Percentiles rank a stretch among this genome's conserved stretches.
These are phyloP conservation scores for Piloderma croceum DNA, from an alignment of 768 basidiomycete species.

Conservation along the genomic window DNA sequence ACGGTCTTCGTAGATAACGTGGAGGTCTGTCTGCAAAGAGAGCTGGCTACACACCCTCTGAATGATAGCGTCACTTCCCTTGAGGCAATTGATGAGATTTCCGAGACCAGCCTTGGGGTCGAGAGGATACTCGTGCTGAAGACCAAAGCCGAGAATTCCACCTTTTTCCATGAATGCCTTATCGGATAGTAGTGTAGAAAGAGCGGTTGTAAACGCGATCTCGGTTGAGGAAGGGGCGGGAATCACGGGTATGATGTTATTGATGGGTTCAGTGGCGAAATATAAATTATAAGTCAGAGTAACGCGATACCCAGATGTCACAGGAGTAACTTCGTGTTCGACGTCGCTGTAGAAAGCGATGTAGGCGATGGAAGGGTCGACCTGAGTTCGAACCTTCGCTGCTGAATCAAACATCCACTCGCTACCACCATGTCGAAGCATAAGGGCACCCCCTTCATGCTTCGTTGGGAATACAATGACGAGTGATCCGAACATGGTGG, in stretches of 20 bases:
- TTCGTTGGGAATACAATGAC: conserved; percentile 39
- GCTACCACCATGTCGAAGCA: conserved; percentile 24
- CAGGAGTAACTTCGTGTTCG: conserved; percentile 39
- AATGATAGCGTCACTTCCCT: conserved; percentile 26
- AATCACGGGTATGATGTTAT: not conserved
- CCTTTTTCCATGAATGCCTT: conserved; percentile 32
- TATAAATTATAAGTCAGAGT: conserved; percentile 40
- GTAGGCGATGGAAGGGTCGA: conserved; percentile 26
- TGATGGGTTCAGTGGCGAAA: conserved; percentile 9
- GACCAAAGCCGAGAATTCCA: conserved; percentile 35
- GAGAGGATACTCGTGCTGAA: conserved; percentile 34
- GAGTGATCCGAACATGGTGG: conserved; percentile 44
- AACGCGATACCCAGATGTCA: conserved; percentile 36
- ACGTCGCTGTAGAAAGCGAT: conserved; percentile 39
- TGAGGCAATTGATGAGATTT: conserved; percentile 13
- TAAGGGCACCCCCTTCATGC: conserved; percentile 39
- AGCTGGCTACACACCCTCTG: conserved; percentile 15
- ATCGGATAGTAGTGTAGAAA: conserved; percentile 26
- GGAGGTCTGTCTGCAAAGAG: conserved; percentile 13
- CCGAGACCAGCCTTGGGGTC: not conserved
- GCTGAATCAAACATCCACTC: conserved; percentile 35
- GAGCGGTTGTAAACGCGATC: conserved; percentile 8
- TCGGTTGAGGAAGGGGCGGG: conserved; percentile 3
- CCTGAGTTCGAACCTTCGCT: conserved; percentile 11
- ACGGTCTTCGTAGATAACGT: conserved; percentile 16